These are phyloP conservation scores for Globisporangium acanthophoron DNA, from an alignment of 352 stramenopile genomes.

Conservation along the genomic window DNA sequence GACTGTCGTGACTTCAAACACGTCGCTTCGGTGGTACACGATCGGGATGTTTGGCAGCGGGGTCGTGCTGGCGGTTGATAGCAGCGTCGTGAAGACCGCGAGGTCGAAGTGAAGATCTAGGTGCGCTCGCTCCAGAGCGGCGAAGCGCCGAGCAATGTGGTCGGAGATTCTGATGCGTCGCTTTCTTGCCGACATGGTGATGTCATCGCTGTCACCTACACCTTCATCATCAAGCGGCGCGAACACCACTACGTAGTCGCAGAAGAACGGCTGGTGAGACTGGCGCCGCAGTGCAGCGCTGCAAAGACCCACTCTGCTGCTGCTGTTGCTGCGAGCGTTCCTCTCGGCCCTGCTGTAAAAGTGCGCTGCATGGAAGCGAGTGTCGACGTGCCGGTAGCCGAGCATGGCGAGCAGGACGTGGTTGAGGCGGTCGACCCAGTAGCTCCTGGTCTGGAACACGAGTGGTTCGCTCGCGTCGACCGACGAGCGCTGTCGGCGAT, in stretches of 20 bases:
- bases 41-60: neutral
- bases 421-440: neutral
- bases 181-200: neutral
- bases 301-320: neutral
- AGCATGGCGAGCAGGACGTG: neutral
- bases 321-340: no score
- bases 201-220: neutral
- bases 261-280: neutral
- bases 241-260: neutral
- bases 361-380: neutral
- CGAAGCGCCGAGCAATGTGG: neutral
- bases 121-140: neutral
- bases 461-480: no score
- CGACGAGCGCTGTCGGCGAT: no score
- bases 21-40: neutral
- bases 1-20: neutral
- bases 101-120: neutral
- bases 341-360: no score
- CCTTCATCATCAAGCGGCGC: neutral
- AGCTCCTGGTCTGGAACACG: no score
- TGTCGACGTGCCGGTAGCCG: neutral
- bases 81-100: neutral
- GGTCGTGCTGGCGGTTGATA: neutral
- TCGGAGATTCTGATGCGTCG: neutral
- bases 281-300: neutral